phyloP scores from a whole-genome alignment of 108 stramenopile genomes.

The Nannochloropsis salina region DNA sequence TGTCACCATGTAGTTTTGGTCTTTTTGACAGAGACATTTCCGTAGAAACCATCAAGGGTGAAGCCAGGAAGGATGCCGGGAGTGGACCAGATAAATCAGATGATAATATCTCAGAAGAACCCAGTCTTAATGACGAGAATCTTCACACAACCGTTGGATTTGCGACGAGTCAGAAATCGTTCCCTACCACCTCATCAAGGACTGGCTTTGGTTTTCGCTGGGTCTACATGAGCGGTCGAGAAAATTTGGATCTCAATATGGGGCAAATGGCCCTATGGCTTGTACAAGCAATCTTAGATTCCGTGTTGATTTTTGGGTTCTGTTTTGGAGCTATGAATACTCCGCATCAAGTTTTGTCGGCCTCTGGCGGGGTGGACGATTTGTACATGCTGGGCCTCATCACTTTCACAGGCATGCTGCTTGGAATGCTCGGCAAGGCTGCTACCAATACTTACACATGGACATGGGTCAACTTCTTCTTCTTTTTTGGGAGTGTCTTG shows the following conservation, averaged over 20 bases:
- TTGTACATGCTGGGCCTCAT: not conserved
- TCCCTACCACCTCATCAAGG: not conserved
- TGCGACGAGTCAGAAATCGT: too few relatives aligned
- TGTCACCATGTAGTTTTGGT: constrained; percentile 11
- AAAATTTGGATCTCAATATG: constrained; percentile 37
- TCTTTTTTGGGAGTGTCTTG: not conserved
- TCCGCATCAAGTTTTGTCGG: not conserved
- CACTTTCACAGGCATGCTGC: not conserved
- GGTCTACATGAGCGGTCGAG: constrained; percentile 30
- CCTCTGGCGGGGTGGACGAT: not conserved
- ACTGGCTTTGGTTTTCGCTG: not conserved
- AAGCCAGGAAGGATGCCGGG: not conserved
- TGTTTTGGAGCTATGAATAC: not conserved
- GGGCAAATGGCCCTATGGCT: not conserved
- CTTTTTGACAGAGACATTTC: constrained; percentile 38
- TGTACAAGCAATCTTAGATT: constrained; percentile 3
- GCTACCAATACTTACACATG: constrained; percentile 14
- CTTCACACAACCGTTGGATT: too few relatives aligned
- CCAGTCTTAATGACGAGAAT: too few relatives aligned
- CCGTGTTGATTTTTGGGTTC: not conserved
- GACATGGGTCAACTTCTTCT: not conserved
- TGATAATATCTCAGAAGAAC: too few relatives aligned
- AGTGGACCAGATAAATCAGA: too few relatives aligned
- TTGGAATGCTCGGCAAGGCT: not conserved
- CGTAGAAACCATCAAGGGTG: not conserved